These are phyloP conservation scores for Actinomortierella wolfii DNA, from an alignment of 371 early-diverging fungal genomes.

Conservation along the genomic window DNA sequence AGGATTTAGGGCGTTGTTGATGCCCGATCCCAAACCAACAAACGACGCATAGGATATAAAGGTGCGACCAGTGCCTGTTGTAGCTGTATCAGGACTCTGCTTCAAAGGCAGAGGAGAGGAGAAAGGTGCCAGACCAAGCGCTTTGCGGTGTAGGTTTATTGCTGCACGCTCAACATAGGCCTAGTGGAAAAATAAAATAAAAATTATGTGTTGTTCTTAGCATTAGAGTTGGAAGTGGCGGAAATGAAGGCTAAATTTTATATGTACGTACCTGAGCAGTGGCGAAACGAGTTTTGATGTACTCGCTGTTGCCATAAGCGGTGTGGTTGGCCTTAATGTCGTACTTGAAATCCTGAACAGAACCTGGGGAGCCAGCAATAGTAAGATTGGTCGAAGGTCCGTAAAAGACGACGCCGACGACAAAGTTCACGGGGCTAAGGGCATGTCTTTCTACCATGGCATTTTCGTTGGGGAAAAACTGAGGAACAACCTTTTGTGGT, in stretches of 20 bases:
- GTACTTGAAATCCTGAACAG: conserved; percentile 18
- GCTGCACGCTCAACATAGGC: conserved; percentile 51
- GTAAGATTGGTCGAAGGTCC: conserved; percentile 33
- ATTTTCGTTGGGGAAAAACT: conserved; percentile 28
- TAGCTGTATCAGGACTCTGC: conserved; percentile 10
- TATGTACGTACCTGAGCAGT: conserved; percentile 37
- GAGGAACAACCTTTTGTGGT: conserved; percentile 27
- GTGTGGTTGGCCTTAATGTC: conserved; percentile 47
- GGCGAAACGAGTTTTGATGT: conserved; percentile 31
- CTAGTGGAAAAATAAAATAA: too few species aligned
- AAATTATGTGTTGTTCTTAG: neutral
- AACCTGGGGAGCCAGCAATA: neutral
- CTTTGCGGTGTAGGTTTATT: conserved; percentile 46
- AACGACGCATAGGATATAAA: conserved; percentile 42
- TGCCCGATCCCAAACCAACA: conserved; percentile 25
- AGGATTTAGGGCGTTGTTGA: conserved; percentile 30
- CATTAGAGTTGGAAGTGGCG: neutral
- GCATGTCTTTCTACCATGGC: conserved; percentile 37
- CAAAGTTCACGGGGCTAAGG: conserved; percentile 41
- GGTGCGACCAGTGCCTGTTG: conserved; percentile 26
- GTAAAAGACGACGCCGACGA: conserved; percentile 47
- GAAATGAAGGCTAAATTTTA: neutral
- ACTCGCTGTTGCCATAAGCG: conserved; percentile 12
- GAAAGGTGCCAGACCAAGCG: conserved; percentile 34
- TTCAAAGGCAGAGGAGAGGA: conserved; percentile 46